Evolutionary conservation across 2,329 filamentous ascomycete genomes (phyloP), one percentile per base, ranked within the genome.

Genomic region (Colletotrichum falcatum): DNA sequence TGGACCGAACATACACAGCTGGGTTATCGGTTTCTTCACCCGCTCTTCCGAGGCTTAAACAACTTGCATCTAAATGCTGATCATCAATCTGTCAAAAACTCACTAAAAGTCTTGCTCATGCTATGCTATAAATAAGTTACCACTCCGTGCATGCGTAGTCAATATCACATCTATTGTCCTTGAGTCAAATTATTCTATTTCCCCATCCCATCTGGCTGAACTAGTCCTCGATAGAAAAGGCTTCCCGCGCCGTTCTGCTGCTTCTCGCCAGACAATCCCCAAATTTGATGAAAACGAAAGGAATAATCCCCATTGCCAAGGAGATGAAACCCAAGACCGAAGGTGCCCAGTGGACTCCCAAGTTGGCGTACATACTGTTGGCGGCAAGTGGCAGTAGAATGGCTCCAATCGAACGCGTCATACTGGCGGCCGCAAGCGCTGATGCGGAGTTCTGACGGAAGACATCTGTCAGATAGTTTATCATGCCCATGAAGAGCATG

Each of bases 281-380:
- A n/a, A 77, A 79, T 30, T 61, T 71, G 42, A 80, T 78, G 23
- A 80, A 79, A 7, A 77, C 60, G 49, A 80, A 80, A 3, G 78
- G 78, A 39, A 79, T 79, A 1, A 74, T 68, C 1, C 77, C 78
- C 78, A 80, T 79, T 2, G 70, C 70, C 37, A 77, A 54, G 16
- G 74, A 65, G 14, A 79, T 30, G 30, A 81, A 80, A 0, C 74
- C 79, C 30, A 81, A 73, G n/a, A 80, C 60, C 1, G 79, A 79
- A 1, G 79, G 78, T 6, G 79, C 79, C 79, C 79, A 81, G 64
- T 80, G 79, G 9, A 80, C 73, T 4, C 79, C 79, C 2, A 81
- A 60, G 55, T 74, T 69, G 12, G 60, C 49, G 59, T 81, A 81
- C 79, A 81, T 81, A 44, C 73, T 73, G 12, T 74, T 66, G 2